Percentiles rank a stretch among this genome's conserved stretches.
These are phyloP conservation scores for Gymnopilus junonius DNA, from an alignment of 768 basidiomycete genomes.

Conservation along the genomic window DNA sequence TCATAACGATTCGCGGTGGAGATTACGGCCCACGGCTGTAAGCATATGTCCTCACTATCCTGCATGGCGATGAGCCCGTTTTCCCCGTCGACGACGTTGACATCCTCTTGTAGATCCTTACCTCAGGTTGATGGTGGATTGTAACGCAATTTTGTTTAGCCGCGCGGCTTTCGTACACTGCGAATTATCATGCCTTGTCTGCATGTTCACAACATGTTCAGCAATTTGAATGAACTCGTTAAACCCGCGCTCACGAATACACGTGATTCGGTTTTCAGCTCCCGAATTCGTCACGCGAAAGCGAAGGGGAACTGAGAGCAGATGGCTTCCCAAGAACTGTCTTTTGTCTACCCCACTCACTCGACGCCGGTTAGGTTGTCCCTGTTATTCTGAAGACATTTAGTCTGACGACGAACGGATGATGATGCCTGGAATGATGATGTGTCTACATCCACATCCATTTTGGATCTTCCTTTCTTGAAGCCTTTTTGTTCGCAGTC, in stretches of 20 bases:
- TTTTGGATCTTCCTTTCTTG: conserved; percentile 1
- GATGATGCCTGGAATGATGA: conserved; percentile 12
- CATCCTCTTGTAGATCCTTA: not conserved
- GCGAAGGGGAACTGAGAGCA: not conserved
- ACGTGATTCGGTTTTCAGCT: conserved; percentile 13
- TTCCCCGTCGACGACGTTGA: not conserved
- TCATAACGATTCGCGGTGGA: not conserved
- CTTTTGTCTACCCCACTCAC: conserved; percentile 9
- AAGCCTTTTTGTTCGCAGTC: conserved; percentile 6
- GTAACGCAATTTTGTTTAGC: conserved; percentile 1
- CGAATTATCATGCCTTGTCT: not conserved
- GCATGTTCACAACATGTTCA: not conserved
- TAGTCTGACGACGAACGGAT: conserved; percentile 14
- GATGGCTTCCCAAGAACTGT: conserved; percentile 13
- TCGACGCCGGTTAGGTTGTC: conserved; percentile 6
- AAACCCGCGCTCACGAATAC: conserved; percentile 13
- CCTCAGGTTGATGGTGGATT: not conserved
- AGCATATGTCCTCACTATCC: not conserved
- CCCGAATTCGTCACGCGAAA: conserved; percentile 15
- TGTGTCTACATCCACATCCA: not conserved
- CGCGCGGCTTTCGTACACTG: not conserved
- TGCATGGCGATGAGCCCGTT: not conserved
- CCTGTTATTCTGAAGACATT: conserved; percentile 18
- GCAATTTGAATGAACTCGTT: not conserved
- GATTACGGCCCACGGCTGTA: conserved; percentile 7